Conservation (phyloP, 140 eudicot species). For the Erigeron philadelphicus region DNA sequence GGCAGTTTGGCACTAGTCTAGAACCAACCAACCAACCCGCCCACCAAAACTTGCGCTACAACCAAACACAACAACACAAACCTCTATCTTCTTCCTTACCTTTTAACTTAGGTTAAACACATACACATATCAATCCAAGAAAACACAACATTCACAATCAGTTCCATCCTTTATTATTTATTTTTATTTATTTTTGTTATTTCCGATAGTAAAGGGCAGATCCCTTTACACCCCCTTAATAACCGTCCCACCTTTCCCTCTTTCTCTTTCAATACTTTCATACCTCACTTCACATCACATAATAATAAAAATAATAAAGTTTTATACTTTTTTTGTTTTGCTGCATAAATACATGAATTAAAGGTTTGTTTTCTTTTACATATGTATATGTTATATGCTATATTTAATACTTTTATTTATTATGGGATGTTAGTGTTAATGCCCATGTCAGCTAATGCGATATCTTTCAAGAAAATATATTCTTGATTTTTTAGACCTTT, state of each 20-base stretch:
- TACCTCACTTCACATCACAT: neutral
- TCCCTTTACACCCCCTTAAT: slow-evolving; percentile 12
- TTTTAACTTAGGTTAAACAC: slow-evolving; percentile 1
- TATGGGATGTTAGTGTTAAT: neutral
- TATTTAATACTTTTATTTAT: neutral
- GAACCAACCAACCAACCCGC: neutral
- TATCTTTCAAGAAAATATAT: neutral
- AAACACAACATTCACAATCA: neutral
- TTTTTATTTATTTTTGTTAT: no score
- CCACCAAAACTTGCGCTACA: slow-evolving; percentile 19
- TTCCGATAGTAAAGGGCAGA: neutral
- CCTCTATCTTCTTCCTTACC: neutral
- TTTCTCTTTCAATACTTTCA: neutral
- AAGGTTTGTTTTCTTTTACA: slow-evolving; percentile 15
- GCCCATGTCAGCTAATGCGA: neutral
- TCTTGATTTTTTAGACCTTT: slow-evolving; percentile 11
- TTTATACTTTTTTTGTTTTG: neutral
- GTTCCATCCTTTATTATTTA: neutral
- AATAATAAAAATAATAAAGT: neutral
- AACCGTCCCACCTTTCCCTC: neutral
- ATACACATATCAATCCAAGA: no score
- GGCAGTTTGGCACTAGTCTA: no score
- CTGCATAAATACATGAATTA: slow-evolving; percentile 4
- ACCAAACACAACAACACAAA: slow-evolving; percentile 1
- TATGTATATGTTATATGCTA: neutral